Evolutionary conservation across 2,329 filamentous ascomycete genomes (phyloP), one percentile per base, ranked within the genome.

Genomic region (Nemania serpens): DNA sequence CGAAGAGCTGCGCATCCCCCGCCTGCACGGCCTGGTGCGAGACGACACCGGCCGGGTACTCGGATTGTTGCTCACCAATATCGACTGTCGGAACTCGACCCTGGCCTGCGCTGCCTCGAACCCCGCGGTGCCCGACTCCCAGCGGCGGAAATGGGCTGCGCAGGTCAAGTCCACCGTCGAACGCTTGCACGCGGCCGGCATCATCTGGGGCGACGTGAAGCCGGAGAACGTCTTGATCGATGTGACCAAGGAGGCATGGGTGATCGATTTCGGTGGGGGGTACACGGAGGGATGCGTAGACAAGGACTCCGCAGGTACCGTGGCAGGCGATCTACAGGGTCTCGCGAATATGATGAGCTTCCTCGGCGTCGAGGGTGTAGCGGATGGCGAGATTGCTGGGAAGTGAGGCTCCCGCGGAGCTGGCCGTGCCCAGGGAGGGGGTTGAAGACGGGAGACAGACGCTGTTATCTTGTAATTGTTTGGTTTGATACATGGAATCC

Each of bases 131-230:
- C 20, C 42, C 17, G 17, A 20, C 17, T 20, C 17, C 20, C 20
- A 20, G 42, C 5, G 20, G 20, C 42, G 20, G 20, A 48, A 34
- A 39, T 51, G 41, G 55, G 55, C 17, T 2, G 22, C 22, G 5
- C 55, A 57, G n/a, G 49, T 46, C n/a, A 42, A 43, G 18, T 18
- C 29, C 25, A 39, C 41, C 7, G 10, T 58, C 6, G 29, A 52
- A 41, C 29, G 41, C 39, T 41, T 51, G 18, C 57, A 59, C 13
- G 42, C 25, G 13, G 22, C 34, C 25, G 69, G 68, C 5, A 68
- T 73, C 18, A 51, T 68, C 34, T 75, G 71, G 71, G 72, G 72
- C 10, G 72, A 74, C 62, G 72, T 53, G 3, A 75, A 75, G 56
- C 58, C 70, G 2, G 66, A 67, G 12, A 75, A 75, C 49, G 57